Base-by-base conservation (phyloP, 2,329 filamentous ascomycete genomes). In the Phyllosticta paracitricarpa region DNA sequence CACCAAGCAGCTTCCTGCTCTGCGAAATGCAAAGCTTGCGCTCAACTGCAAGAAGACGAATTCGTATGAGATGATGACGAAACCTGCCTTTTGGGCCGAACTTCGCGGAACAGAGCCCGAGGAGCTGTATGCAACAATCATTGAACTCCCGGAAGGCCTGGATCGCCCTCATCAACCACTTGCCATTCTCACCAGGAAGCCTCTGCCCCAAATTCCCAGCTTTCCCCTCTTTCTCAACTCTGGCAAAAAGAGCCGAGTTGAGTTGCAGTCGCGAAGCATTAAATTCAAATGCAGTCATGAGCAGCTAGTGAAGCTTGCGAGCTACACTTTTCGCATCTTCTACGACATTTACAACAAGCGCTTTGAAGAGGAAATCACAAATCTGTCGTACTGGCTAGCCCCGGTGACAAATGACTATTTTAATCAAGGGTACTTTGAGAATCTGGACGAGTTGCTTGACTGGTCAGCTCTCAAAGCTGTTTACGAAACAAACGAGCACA, bases 311-410 rank as follows among this genome's bases (percentile, higher is more conserved):
- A 71, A 77, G 1, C 71, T 97, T n/a, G 85, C 84, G 0, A 73
- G 72, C 0, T 96, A 94, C 70, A 96, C 89, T 0, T 75, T 95
- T 51, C 80, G 82, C 4, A 73, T 95, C 0, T 97, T 95, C 72
- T 77, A 83, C 17, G 91, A 97, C 66, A 78, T 97, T 0, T 97
- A 96, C 76, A 93, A 91, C 72, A 99, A 99, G 72, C 79, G 81
- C 2, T 99, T 90, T 68, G 84, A 89, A 56, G 77, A 82, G 0
- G 79, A 84, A 17, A 66, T 78, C 0, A 73, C 79, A 0, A 84
- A 86, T 28, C 82, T 96, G 71, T 87, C 91, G 0, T 99, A 97
- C 72, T 96, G 91, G 77, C 69, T 97, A 14, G 88, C 85, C 0
- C 93, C 94, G 5, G 65, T 80, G 4, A 54, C 19, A 14, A 67